Conservation (phyloP, 1,284 basidiomycete species). For the Cryptococcus depauperatus region DNA sequence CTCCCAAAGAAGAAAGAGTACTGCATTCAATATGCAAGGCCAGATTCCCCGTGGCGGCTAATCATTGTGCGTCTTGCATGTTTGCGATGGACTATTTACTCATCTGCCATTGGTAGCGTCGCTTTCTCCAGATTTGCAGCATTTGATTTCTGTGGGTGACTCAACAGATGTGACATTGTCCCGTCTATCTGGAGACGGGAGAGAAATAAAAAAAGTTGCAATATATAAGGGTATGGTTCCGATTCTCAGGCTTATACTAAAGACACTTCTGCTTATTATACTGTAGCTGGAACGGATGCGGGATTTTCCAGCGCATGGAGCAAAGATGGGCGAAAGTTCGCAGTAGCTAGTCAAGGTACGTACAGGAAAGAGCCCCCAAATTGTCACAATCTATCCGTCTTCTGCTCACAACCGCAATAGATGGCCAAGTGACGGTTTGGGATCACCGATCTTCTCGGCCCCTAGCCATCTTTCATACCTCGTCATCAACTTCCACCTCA, state of each 20-base stretch:
- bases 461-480: slow-evolving; percentile 39
- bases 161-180: slow-evolving; percentile 43
- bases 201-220: slow-evolving; percentile 38
- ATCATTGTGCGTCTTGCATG: slow-evolving; percentile 39
- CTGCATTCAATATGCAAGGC: slow-evolving; percentile 34
- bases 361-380: neutral
- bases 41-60: slow-evolving; percentile 38
- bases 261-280: neutral
- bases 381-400: neutral
- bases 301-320: slow-evolving; percentile 44
- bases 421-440: slow-evolving; percentile 46
- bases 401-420: no score
- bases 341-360: slow-evolving; percentile 41
- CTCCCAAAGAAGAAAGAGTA: slow-evolving; percentile 20
- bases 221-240: slow-evolving; percentile 27
- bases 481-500: slow-evolving; percentile 5
- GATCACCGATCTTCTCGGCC: slow-evolving; percentile 43
- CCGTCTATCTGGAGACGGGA: slow-evolving; percentile 40
- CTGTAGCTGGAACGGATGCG: slow-evolving; percentile 36
- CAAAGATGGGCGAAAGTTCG: slow-evolving; percentile 45
- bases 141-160: slow-evolving; percentile 44
- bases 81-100: neutral
- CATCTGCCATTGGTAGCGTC: no score
- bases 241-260: neutral
- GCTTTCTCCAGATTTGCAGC: slow-evolving; percentile 40